Percentiles rank a stretch among this genome's conserved stretches.
These are phyloP conservation scores for Neoascochyta sp. DNA, from an alignment of 2,329 filamentous ascomycete genomes.

Conservation along the genomic window DNA sequence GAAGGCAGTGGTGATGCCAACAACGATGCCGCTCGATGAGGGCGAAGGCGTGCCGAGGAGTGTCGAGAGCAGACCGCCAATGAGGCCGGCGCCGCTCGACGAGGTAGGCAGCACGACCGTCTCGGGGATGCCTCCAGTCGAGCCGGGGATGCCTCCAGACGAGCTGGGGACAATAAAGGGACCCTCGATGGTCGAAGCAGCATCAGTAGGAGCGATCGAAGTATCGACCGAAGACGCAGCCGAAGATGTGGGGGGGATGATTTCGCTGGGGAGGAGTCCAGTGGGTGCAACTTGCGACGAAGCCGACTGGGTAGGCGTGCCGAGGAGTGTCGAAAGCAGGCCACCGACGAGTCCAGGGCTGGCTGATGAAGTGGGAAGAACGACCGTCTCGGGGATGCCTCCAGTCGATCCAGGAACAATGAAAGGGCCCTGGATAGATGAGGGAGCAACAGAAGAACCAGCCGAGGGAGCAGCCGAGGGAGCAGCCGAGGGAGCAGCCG, in stretches of 20 bases:
- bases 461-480: conserved; percentile 5
- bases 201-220: conserved; percentile 1
- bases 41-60: conserved; percentile 6
- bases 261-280: conserved; percentile 3
- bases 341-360: conserved; percentile 7
- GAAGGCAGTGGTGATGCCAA: conserved; percentile 37
- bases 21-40: conserved; percentile 27
- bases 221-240: too few relatives aligned
- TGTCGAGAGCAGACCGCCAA: conserved; percentile 13
- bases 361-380: conserved; percentile 7
- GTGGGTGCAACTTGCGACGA: conserved; percentile 5
- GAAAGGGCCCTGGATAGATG: conserved; percentile 1
- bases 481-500: conserved; percentile 5
- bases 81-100: conserved; percentile 8
- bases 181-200: conserved; percentile 15
- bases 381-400: conserved; percentile 9
- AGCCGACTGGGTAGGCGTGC: conserved; percentile 6
- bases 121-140: conserved; percentile 11
- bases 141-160: conserved; percentile 13
- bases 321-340: conserved; percentile 11
- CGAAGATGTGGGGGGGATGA: conserved; percentile 3
- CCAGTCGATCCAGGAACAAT: conserved; percentile 16
- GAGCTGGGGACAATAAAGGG: conserved; percentile 24
- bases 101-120: conserved; percentile 9
- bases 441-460: conserved; percentile 1